Evolutionary conservation across 768 basidiomycete species (phyloP), one percentile per base, ranked within the genome.

Genomic region (Kwoniella botswanensis): DNA sequence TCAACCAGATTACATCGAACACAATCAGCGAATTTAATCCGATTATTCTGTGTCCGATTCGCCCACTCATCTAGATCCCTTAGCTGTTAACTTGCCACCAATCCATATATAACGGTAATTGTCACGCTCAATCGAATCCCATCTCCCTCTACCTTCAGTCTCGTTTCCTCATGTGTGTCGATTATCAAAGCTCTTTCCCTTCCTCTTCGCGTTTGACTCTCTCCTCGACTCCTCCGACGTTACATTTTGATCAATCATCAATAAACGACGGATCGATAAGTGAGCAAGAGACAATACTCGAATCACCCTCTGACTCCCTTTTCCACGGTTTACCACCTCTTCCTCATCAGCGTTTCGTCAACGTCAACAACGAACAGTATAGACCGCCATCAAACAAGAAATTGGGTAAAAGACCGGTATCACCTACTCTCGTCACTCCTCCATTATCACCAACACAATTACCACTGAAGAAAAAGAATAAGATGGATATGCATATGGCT

Each of bases 401-500:
- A 18, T 22, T 67, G 24, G 66, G 66, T 43, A 68, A 68, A 57
- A 63, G 68, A 54, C 68, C 56, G 10, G 68, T 53, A 15, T 70
- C 63, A 11, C 54, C 61, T n/a, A 44, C 26, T 55, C 35, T 70
- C 2, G 50, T 50, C 41, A 59, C 68, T 24, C 63, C 68, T 29
- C 29, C 68, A 21, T 53, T 50, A 6, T 59, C 70, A 13, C 61
- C 67, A 24, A 35, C 26, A 1, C 21, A 22, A 11, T 53, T 52
- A 58, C 67, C 42, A 17, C 26, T n/a, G 13, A 66, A 42, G 52
- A 73, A 67, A 69, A 64, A 54, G 35, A 24, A 17, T 52, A 67
- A 67, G 60, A 73, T 71, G 71, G 72, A 76, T 46, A 79, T 79
- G 78, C 68, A 75, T 53, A 77, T 79, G 74, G 76, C 78, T 15